Evolutionary conservation across 202 grass and related monocot species (phyloP), one percentile per base, ranked within the genome.

Genomic region (Panicum virgatum): DNA sequence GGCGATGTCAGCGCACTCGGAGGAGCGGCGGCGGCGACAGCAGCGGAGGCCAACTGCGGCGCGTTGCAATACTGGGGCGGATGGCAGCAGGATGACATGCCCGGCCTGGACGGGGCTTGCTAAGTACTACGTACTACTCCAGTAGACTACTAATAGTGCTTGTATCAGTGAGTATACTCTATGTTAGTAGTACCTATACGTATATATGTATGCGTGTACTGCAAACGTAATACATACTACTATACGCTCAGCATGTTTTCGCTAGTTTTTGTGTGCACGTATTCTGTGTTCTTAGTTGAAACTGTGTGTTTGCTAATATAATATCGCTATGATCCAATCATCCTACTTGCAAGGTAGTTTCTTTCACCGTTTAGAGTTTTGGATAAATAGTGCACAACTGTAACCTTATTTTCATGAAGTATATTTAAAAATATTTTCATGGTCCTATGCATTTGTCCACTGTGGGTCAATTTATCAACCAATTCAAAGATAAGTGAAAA

Each of bases 61-160:
- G 75, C 75, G 9, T 32, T 56, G 68, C 84, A 73, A 45, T 86
- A 80, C 75, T 90, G 84, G 88, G 79, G 29, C 62, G 80, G 69
- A 12, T 86, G 88, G 83, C 74, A 83, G 52, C 68, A 69, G 57
- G 80, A 86, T 69, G 88, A 86, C 37, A 79, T 75, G 67, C 4
- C 69, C 12, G 84, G 84, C 39, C 81, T 86, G 7, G 84, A 90
- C 30, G 69, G 80, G 11, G 0, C 60, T 62, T 86, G 56, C 61
- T 90, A 74, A 82, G 38, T 71, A 46, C 2, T 18, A 9, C 23
- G 6, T 25, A 40, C 29, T 37, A n/a, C n/a, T n/a, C n/a, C n/a
- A 40, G 36, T 67, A 43, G 60, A 62, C 39, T 20, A 43, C n/a
- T 69, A 68, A 38, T 44, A 29, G 45, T 15, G 20, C 16, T 48